A percentile compares a stretch with the other conserved stretches of the same genome.
These are phyloP conservation scores for Erysimum cheiranthoides DNA, from an alignment of 345 rosid species.

Conservation along the genomic window DNA sequence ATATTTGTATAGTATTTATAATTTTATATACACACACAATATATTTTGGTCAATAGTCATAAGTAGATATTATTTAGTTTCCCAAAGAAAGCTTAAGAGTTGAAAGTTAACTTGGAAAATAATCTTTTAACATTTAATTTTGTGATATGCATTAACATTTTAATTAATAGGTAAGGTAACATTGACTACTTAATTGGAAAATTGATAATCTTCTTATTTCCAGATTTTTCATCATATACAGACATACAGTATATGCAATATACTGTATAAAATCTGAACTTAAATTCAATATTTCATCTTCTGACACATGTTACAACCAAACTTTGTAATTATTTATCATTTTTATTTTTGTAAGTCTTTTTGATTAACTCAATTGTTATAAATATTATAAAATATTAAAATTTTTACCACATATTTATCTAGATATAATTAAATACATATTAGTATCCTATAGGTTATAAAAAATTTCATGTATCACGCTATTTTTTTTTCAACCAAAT, in stretches of 20 bases:
- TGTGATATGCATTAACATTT: constrained; percentile 8
- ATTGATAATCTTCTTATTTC: background rate
- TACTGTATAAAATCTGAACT: no score
- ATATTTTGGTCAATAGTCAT: background rate
- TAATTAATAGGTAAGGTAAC: constrained; percentile 4
- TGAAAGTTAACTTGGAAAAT: background rate
- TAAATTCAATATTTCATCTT: background rate
- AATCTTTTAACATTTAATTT: background rate
- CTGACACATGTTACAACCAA: background rate
- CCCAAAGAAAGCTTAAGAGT: background rate
- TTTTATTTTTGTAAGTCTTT: background rate
- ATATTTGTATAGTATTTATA: background rate
- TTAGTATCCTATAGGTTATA: no score
- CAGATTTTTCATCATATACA: background rate
- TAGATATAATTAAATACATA: no score
- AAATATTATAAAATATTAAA: no score
- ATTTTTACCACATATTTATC: no score
- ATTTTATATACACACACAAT: background rate
- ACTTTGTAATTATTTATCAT: background rate
- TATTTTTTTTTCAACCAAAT: no score
- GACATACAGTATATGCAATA: background rate
- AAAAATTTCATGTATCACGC: no score
- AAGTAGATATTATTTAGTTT: background rate
- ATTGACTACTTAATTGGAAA: background rate
- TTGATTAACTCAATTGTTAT: background rate